phyloP scores from a whole-genome alignment of 2,329 filamentous ascomycete genomes.

The Stromatinia cepivora region DNA sequence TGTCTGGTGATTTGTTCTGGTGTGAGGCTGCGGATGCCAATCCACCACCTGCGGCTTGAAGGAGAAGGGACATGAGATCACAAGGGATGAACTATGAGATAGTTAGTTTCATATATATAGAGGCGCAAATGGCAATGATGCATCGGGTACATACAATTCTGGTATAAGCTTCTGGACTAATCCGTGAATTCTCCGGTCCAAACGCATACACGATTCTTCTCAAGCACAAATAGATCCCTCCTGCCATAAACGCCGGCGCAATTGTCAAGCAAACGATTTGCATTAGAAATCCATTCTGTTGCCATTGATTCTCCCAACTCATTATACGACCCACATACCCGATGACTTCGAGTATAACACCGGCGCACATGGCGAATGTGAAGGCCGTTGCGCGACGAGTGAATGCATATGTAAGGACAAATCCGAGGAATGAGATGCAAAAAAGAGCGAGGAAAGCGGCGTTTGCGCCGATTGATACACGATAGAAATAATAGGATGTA shows the following conservation, averaged over 20 bases:
- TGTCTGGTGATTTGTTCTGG: slow-evolving; percentile 41
- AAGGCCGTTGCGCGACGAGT: slow-evolving; percentile 53
- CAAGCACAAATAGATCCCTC: slow-evolving; percentile 63
- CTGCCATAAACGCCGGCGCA: slow-evolving; percentile 64
- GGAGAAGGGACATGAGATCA: slow-evolving; percentile 59
- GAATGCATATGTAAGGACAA: slow-evolving; percentile 45
- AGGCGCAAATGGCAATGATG: slow-evolving; percentile 39
- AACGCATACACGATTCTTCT: slow-evolving; percentile 51
- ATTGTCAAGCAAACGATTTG: slow-evolving; percentile 64
- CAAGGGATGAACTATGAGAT: slow-evolving; percentile 58
- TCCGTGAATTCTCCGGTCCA: slow-evolving; percentile 51
- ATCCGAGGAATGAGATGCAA: slow-evolving; percentile 45
- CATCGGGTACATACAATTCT: slow-evolving; percentile 46
- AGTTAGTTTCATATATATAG: neutral
- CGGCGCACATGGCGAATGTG: slow-evolving; percentile 53
- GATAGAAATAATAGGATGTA: slow-evolving; percentile 52
- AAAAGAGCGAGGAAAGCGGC: slow-evolving; percentile 54
- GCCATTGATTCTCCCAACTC: slow-evolving; percentile 55
- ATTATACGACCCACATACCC: slow-evolving; percentile 61
- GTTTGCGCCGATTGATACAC: slow-evolving; percentile 55
- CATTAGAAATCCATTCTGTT: slow-evolving; percentile 51
- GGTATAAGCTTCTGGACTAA: slow-evolving; percentile 51
- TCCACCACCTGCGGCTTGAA: slow-evolving; percentile 62
- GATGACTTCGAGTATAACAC: slow-evolving; percentile 55
- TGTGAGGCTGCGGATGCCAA: slow-evolving; percentile 53